Base-by-base conservation (phyloP, 371 early-diverging fungal species). In the Rhizopus sp. region DNA sequence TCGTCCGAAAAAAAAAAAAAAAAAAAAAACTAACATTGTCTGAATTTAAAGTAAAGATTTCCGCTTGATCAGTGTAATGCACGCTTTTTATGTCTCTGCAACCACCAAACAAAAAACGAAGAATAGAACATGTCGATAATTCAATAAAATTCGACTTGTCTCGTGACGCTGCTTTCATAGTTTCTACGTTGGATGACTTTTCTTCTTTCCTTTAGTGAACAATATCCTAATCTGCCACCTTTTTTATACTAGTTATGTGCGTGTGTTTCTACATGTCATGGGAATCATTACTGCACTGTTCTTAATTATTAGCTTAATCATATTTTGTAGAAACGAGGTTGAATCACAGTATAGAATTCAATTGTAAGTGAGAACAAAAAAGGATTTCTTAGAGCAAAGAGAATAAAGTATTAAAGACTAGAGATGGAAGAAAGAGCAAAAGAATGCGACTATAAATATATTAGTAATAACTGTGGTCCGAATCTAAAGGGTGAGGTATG, bases 401-500 rank as follows among this genome's bases (percentile, higher is more conserved):
- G 12, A 9, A 16, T 45, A 13, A 17, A 30, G 5, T 30, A 47
- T 23, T 23, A 34, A 13, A 34, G 32, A 31, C n/a, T 16, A 62
- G 63, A 62, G 12, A 23, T 48, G 17, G 48, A 34, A 42, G 45
- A 58, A 34, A 53, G 50, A 50, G 57, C 50, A 8, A 40, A 17
- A 31, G 9, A 31, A 12, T 63, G 63, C 23, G 41, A 63, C 17
- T n/a, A 45, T 4, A 48, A 58, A 7, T 63, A 63, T 13, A 3
- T 44, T 1, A 53, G 29, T 23, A 51, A 63, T 48, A 34, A 50
- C 10, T 63, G 63, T 58, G 63, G 63, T 5, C 63, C 63, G 4
- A 9, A 49, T 12, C 34, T 63, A 8, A 52, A 38, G 13, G 63
- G 63, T 5, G 38, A 12, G 9, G 15, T 34, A 3, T 63, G 63